Conservation (phyloP, 805 yeast species). For the Peterozyma toletana region DNA sequence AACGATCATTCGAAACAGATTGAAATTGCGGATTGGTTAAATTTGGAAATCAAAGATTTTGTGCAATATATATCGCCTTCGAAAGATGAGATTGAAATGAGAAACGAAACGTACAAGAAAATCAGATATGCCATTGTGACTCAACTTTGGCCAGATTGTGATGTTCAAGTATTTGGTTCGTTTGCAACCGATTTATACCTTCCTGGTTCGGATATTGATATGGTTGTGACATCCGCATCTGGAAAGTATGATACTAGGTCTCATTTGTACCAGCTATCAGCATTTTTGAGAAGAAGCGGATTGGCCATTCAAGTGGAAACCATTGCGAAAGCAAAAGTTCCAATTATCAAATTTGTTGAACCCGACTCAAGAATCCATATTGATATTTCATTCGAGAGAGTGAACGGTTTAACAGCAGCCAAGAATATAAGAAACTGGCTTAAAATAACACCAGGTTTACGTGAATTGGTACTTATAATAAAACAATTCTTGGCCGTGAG, state of each 20-base stretch:
- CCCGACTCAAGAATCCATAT: constrained; percentile 63
- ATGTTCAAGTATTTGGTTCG: constrained; percentile 85
- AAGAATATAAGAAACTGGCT: constrained; percentile 71
- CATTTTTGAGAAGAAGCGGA: constrained; percentile 51
- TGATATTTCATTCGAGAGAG: constrained; percentile 85
- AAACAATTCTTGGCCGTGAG: constrained; percentile 82
- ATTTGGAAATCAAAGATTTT: constrained; percentile 79
- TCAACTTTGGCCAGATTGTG: constrained; percentile 70
- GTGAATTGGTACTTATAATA: constrained; percentile 74
- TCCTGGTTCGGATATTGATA: constrained; percentile 94
- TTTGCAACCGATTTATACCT: constrained; percentile 88
- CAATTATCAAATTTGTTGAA: constrained; percentile 87
- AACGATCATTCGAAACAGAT: constrained; percentile 71
- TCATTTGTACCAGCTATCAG: constrained; percentile 66
- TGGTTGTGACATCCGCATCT: constrained; percentile 67
- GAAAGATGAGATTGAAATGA: constrained; percentile 54
- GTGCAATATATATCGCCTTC: constrained; percentile 83
- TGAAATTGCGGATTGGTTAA: constrained; percentile 82
- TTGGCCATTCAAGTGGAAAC: constrained; percentile 75
- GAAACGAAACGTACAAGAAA: constrained; percentile 59
- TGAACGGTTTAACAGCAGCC: constrained; percentile 80
- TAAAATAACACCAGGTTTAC: constrained; percentile 61
- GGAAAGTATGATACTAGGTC: constrained; percentile 57
- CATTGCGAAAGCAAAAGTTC: constrained; percentile 86
- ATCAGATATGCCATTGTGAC: constrained; percentile 46